Percentiles rank a stretch among this genome's conserved stretches.
Evolutionary conservation across 441 rosid genomes (phyloP).

Genomic region (Viola pubescens): DNA sequence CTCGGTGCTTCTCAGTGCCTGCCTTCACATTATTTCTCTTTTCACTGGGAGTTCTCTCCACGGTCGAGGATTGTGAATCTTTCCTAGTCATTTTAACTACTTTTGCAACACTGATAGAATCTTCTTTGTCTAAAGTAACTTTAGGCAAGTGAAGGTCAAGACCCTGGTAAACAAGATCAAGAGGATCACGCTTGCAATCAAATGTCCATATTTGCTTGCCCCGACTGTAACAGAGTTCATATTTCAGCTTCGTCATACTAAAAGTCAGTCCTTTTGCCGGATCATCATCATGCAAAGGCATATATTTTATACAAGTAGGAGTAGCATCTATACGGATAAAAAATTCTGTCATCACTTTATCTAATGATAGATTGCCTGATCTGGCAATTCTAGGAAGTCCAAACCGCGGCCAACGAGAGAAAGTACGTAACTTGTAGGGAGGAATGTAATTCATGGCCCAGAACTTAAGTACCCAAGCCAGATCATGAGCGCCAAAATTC

Average conservation of each 20-base stretch:
- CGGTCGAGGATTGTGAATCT: constrained; percentile 48
- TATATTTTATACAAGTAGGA: constrained; percentile 62
- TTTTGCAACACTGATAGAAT: constrained; percentile 46
- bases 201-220: constrained; percentile 90
- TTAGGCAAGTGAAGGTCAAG: constrained; percentile 88
- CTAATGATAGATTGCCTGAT: constrained; percentile 89
- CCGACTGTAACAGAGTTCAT: constrained; percentile 73
- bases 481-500: constrained; percentile 90
- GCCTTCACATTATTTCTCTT: constrained; percentile 33
- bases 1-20: constrained; percentile 68
- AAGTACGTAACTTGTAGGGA: constrained; percentile 88
- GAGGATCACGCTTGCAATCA: constrained; percentile 80
- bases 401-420: constrained; percentile 95
- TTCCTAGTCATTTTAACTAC: constrained; percentile 50
- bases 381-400: constrained; percentile 73
- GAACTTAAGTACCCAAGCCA: constrained; percentile 89
- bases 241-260: constrained; percentile 75
- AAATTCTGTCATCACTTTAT: constrained; percentile 94
- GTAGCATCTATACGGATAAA: constrained; percentile 85
- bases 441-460: constrained; percentile 81
- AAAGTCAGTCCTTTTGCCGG: constrained; percentile 89
- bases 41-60: constrained; percentile 64
- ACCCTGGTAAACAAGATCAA: constrained; percentile 96
- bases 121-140: constrained; percentile 55
- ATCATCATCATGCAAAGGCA: constrained; percentile 84